phyloP scores from a whole-genome alignment of 768 basidiomycete species.

The Boletus sp. region DNA sequence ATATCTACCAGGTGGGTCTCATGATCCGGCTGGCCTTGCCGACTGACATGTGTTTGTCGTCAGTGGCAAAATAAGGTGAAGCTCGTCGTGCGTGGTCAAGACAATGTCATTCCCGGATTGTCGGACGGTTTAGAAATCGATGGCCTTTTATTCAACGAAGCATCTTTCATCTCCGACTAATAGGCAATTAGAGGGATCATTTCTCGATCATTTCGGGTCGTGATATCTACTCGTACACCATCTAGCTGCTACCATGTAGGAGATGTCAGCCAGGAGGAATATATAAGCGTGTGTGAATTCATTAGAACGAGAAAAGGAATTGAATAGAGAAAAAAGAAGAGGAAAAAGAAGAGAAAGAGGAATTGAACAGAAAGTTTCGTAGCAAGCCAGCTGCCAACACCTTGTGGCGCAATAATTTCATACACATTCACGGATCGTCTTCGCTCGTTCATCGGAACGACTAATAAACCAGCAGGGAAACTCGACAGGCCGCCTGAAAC shows the following conservation, averaged over 20 bases:
- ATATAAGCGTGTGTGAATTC: not conserved
- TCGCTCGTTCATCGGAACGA: slow-evolving; percentile 13
- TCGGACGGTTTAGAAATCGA: slow-evolving; percentile 47
- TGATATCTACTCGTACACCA: slow-evolving; percentile 5
- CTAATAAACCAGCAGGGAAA: slow-evolving; percentile 24
- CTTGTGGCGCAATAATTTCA: not conserved
- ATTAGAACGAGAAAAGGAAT: not conserved
- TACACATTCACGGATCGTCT: not conserved
- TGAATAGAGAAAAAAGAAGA: not conserved
- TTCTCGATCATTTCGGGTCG: not conserved
- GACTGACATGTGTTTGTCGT: not conserved
- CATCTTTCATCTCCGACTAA: slow-evolving; percentile 76
- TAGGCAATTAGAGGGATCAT: not conserved
- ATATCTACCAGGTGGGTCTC: slow-evolving; percentile 81
- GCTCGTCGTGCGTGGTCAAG: slow-evolving; percentile 45
- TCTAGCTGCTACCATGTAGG: slow-evolving; percentile 9
- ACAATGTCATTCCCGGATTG: slow-evolving; percentile 40
- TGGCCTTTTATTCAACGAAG: slow-evolving; percentile 83
- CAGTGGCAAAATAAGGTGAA: slow-evolving; percentile 62
- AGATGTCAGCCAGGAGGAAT: not conserved
- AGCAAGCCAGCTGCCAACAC: not conserved
- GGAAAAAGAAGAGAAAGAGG: not conserved
- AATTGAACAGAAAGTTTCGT: not conserved
- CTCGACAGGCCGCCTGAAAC: slow-evolving; percentile 17
- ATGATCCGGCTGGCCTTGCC: not conserved